These are phyloP conservation scores for Biscogniauxia sp. DNA, from an alignment of 2,329 filamentous ascomycete genomes.

Conservation along the genomic window DNA sequence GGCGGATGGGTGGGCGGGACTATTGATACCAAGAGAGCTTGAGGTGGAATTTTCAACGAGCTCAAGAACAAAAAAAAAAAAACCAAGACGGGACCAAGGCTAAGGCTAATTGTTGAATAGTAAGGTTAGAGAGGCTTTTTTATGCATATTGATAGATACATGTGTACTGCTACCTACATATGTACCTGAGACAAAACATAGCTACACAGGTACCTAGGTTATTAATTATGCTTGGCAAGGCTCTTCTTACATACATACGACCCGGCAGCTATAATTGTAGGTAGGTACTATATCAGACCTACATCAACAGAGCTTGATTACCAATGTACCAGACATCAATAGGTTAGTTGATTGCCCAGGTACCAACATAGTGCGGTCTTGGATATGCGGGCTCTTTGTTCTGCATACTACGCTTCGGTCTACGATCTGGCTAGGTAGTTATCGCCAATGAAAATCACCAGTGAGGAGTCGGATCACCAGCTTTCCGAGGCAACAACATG, in stretches of 20 bases:
- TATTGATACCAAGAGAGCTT: background rate
- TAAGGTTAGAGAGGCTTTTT: background rate
- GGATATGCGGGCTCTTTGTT: background rate
- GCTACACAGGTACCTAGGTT: too few relatives aligned
- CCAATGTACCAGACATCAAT: too few relatives aligned
- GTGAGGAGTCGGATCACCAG: background rate
- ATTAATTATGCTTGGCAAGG: background rate
- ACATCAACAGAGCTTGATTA: background rate
- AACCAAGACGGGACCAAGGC: background rate
- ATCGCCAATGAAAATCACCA: background rate
- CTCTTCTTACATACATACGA: background rate
- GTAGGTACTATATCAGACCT: background rate
- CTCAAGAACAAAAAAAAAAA: background rate
- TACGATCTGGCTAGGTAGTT: background rate
- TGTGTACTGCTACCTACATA: too few relatives aligned
- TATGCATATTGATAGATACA: too few relatives aligned
- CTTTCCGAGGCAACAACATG: background rate
- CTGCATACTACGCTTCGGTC: background rate
- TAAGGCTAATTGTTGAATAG: background rate
- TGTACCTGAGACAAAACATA: too few relatives aligned
- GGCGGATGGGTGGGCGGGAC: background rate
- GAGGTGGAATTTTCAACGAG: background rate
- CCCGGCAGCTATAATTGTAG: background rate
- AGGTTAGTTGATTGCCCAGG: too few relatives aligned
- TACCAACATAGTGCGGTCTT: background rate